Percentiles rank a stretch among this genome's conserved stretches.
Evolutionary conservation across 306 rosid genomes (phyloP).

Genomic region (Gastrolobium bilobum): DNA sequence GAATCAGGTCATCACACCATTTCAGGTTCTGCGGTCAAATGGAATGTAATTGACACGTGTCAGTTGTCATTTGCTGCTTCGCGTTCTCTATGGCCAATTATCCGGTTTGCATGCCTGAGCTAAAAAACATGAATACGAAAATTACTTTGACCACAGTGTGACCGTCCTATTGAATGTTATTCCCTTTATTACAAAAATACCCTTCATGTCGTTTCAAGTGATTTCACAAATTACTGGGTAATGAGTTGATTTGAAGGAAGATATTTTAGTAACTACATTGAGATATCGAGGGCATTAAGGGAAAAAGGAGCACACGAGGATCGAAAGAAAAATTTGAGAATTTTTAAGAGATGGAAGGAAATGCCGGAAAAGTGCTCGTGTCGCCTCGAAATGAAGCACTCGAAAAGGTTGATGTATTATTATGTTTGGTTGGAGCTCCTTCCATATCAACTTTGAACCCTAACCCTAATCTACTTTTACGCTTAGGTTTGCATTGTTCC

Average conservation of each 20-base stretch:
- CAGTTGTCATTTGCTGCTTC: slow-evolving; percentile 39
- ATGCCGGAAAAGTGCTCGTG: slow-evolving; percentile 99
- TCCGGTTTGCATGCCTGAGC: slow-evolving; percentile 75
- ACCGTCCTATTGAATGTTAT: slow-evolving; percentile 20
- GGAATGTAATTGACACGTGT: slow-evolving; percentile 82
- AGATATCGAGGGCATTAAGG: slow-evolving; percentile 53
- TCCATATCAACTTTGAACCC: slow-evolving; percentile 37
- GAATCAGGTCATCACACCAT: slow-evolving; percentile 61
- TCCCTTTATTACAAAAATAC: not conserved
- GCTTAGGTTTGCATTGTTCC: slow-evolving; percentile 49
- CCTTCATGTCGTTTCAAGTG: no score
- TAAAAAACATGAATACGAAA: slow-evolving; percentile 48
- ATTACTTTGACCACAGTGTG: slow-evolving; percentile 66
- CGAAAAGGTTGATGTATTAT: slow-evolving; percentile 53
- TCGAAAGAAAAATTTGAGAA: slow-evolving; percentile 63
- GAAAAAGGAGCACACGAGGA: slow-evolving; percentile 63
- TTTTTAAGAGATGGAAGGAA: slow-evolving; percentile 86
- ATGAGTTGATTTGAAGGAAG: not conserved
- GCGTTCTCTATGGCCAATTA: slow-evolving; percentile 61
- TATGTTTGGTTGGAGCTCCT: slow-evolving; percentile 47
- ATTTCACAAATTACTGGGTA: no score
- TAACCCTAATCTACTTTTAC: slow-evolving; percentile 21
- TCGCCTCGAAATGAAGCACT: slow-evolving; percentile 88
- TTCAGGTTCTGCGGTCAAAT: slow-evolving; percentile 62
- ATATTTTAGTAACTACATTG: slow-evolving; percentile 40